These are phyloP conservation scores for Ilex asprella DNA, from an alignment of 257 asterid species.

Conservation along the genomic window DNA sequence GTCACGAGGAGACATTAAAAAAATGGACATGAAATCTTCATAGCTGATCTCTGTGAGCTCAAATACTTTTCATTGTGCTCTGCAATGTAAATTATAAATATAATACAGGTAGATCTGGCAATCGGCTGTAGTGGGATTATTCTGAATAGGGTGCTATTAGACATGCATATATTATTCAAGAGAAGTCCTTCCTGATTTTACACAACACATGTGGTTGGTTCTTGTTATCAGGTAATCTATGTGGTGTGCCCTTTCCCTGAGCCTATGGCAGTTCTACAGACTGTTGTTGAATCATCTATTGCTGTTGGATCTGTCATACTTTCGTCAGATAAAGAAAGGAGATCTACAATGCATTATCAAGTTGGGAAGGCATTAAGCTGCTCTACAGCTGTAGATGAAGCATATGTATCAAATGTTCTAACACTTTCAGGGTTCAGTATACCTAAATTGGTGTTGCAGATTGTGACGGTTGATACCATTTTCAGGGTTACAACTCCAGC, in stretches of 20 bases:
- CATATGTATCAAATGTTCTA: conserved; percentile 68
- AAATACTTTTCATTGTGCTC: too few species aligned
- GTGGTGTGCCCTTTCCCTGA: conserved; percentile 99
- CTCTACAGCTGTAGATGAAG: conserved; percentile 83
- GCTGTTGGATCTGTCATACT: conserved; percentile 84
- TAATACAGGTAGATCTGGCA: too few species aligned
- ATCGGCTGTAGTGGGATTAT: too few species aligned
- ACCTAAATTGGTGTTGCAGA: conserved; percentile 91
- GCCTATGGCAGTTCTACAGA: conserved; percentile 89
- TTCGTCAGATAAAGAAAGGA: conserved; percentile 86
- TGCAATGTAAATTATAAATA: too few species aligned
- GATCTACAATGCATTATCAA: conserved; percentile 85
- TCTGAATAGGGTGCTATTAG: too few species aligned
- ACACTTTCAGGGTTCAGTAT: conserved; percentile 86
- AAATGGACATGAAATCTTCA: too few species aligned
- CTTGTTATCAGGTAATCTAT: conserved; percentile 61
- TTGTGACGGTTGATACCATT: conserved; percentile 92
- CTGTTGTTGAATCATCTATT: conserved; percentile 83
- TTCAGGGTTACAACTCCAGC: conserved; percentile 90
- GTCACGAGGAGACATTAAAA: too few species aligned
- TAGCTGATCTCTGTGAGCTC: too few species aligned
- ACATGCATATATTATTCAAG: too few species aligned
- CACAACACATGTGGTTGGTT: too few species aligned
- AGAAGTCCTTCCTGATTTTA: too few species aligned
- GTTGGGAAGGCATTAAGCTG: conserved; percentile 92